A percentile compares a stretch with the other conserved stretches of the same genome.
Conservation (phyloP, 306 rosid genomes). For the Medicago truncatula region MtrunA17r5.0-ANR NC_053046.1:38788001-38788500, state of each 20-base stretch:
- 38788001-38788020: conserved; percentile 89
- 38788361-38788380: conserved; percentile 97
- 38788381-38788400: conserved; percentile 92
- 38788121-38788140: not conserved
- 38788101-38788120: conserved; percentile 19
- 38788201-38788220: conserved; percentile 6
- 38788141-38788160: conserved; percentile 5
- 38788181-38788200: conserved; percentile 29
- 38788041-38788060: conserved; percentile 94
- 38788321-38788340: conserved; percentile 95
- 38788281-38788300: conserved; percentile 89
- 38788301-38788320: conserved; percentile 96
- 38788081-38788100: not conserved
- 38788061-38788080: conserved; percentile 59
- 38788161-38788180: conserved; percentile 16
- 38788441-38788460: conserved; percentile 16
- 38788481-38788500: conserved; percentile 11
- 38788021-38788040: conserved; percentile 96
- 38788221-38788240: conserved; percentile 13
- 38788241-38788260: conserved; percentile 27
- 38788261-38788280: conserved; percentile 99
- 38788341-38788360: conserved; percentile 97
- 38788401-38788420: conserved; percentile 88
- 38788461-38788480: not conserved
- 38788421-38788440: conserved; percentile 80